These are phyloP conservation scores for Amyloporia xantha DNA, from an alignment of 768 basidiomycete species.

Conservation along the genomic window DNA sequence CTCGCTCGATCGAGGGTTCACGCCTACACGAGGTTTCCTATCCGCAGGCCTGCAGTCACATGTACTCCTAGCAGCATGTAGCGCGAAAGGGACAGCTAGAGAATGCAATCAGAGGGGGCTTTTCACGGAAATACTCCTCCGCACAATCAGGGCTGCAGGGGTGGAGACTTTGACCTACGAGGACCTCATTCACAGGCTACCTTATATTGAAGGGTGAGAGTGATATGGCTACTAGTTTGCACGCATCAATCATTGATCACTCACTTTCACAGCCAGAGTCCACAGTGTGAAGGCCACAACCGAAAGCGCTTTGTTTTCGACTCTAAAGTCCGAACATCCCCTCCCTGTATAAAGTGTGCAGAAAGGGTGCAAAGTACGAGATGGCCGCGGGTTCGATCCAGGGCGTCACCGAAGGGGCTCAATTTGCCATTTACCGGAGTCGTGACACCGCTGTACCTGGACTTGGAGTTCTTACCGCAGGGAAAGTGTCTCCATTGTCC, in stretches of 20 bases:
- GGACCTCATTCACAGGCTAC: constrained; percentile 17
- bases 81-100: constrained; percentile 8
- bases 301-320: constrained; percentile 21
- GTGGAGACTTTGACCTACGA: constrained; percentile 18
- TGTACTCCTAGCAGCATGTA: constrained; percentile 17
- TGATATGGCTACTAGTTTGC: too few relatives aligned
- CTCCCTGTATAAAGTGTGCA: constrained; percentile 3
- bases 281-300: constrained; percentile 24
- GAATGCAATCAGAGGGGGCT: constrained; percentile 18
- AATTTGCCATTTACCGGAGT: constrained; percentile 22
- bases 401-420: constrained; percentile 16
- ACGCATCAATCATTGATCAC: too few relatives aligned
- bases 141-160: neutral
- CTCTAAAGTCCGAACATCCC: constrained; percentile 11
- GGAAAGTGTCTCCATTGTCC: too few relatives aligned
- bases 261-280: constrained; percentile 18
- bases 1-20: too few relatives aligned
- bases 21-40: neutral
- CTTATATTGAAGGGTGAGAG: too few relatives aligned
- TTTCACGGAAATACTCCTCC: constrained; percentile 22
- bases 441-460: too few relatives aligned
- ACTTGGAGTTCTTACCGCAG: too few relatives aligned
- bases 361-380: constrained; percentile 8
- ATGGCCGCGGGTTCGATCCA: constrained; percentile 23
- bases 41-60: constrained; percentile 11